Evolutionary conservation across 176 grass and related monocot species (phyloP).

Genomic region (Dactylis glomerata): DNA sequence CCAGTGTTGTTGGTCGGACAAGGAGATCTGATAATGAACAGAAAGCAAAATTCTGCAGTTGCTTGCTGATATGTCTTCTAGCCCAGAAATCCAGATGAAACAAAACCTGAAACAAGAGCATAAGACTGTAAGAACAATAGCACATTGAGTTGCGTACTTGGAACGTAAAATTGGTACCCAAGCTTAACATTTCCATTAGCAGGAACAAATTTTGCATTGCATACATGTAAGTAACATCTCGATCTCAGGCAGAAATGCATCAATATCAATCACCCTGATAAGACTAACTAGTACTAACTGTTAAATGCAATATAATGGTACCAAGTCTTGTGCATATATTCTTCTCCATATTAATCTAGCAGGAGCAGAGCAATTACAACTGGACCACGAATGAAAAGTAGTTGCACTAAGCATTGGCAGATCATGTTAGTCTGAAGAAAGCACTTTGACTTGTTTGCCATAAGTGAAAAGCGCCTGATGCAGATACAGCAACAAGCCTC

Average conservation of each 20-base stretch:
- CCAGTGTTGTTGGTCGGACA: background rate
- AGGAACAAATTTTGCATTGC: background rate
- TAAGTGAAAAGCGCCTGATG: background rate
- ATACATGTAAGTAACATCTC: background rate
- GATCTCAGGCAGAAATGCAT: background rate
- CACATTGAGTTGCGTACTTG: background rate
- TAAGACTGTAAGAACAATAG: constrained; percentile 15
- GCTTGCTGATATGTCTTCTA: background rate
- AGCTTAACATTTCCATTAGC: background rate
- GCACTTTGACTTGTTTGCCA: background rate
- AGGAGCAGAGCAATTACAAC: background rate
- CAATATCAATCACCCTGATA: background rate
- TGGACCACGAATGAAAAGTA: background rate
- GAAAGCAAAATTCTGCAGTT: background rate
- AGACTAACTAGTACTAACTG: background rate
- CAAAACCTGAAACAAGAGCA: constrained; percentile 28
- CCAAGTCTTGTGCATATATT: background rate
- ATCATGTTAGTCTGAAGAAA: background rate
- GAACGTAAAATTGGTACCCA: background rate
- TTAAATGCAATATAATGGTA: background rate
- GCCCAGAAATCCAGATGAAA: background rate
- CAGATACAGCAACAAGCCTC: background rate
- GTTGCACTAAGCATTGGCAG: background rate
- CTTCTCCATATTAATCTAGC: background rate
- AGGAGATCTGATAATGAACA: background rate